These are phyloP conservation scores for Scheffersomyces illinoinensis DNA, from an alignment of 1,139 yeast species.

Conservation along the genomic window DNA sequence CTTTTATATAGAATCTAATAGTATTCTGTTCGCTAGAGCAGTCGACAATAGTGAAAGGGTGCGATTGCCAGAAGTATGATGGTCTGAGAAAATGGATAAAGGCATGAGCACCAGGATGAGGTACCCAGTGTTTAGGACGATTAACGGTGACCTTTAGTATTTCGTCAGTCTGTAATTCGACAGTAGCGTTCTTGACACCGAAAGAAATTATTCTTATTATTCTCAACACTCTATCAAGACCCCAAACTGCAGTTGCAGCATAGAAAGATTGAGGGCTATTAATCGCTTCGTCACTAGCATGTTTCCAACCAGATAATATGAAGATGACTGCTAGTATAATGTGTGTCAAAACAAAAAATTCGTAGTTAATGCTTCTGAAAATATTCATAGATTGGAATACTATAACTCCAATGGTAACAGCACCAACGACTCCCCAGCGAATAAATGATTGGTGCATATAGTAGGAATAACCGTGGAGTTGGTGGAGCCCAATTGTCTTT, in stretches of 20 bases:
- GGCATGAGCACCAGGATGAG: constrained; percentile 16
- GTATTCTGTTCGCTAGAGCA: constrained; percentile 10
- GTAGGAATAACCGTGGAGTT: background rate
- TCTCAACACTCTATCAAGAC: constrained; percentile 16
- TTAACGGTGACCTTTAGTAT: constrained; percentile 17
- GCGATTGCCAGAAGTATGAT: constrained; percentile 22
- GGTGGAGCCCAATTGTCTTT: constrained; percentile 7
- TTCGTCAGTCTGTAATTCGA: constrained; percentile 17
- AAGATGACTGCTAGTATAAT: constrained; percentile 15
- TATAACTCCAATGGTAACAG: constrained; percentile 10
- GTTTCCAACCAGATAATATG: constrained; percentile 16
- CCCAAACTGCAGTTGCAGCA: constrained; percentile 21
- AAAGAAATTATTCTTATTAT: constrained; percentile 13
- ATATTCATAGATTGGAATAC: constrained; percentile 13
- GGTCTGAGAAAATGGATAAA: constrained; percentile 19
- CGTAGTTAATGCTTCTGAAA: constrained; percentile 16
- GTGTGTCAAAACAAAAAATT: constrained; percentile 18
- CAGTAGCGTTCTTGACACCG: constrained; percentile 19
- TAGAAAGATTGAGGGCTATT: constrained; percentile 9
- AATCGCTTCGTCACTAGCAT: background rate
- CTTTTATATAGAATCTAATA: constrained; percentile 19
- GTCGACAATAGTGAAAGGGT: constrained; percentile 21
- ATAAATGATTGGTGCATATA: constrained; percentile 6
- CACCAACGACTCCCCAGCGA: constrained; percentile 17
- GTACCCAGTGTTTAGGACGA: constrained; percentile 16